Base-by-base conservation (phyloP, 2,329 filamentous ascomycete species). In the Xylaria arbuscula region DNA sequence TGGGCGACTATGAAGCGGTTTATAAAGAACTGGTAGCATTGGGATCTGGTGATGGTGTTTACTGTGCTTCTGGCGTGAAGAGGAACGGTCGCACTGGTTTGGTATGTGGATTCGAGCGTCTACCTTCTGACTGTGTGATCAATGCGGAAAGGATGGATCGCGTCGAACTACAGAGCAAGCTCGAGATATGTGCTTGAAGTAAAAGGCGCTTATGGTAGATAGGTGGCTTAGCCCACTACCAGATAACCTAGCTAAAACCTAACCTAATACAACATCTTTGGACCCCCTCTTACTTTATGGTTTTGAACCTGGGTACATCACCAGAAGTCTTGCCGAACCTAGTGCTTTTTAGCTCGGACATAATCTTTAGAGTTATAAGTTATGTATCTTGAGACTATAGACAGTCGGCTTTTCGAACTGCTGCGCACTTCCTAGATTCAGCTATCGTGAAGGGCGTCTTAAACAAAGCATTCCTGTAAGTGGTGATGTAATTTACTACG, bases 1-100 rank as follows among this genome's bases (percentile, higher is more conserved):
- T 89, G 67, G 88, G 88, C 1, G 78, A 86, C 24, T 60, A 70
- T 15, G 17, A 22, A 13, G 62, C 59, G n/a, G 62, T 69, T 10
- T 36, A 11, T 0, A 28, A 17, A 82, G 0, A 60, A 81, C n/a
- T 83, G 83, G 9, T 3, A 47, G 17, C 9, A 78, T 78, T 11
- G 85, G 85, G 0, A 78, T 85, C 40, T 78, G 83, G 63, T 77
- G 82, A 58, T 22, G 55, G 62, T 13, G 57, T 70, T 10, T 67
- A 65, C 40, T 19, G 3, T 13, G n/a, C 32, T 40, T 5, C 10
- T 13, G 64, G 66, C 7, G 51, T 62, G 15, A 70, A 17, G 34
- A 70, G 66, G 28, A 32, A 64, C 5, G 24, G 48, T 2, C 19
- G 28, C 0, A 64, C 62, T 17, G 62, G 64, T n/a, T 9, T 51